phyloP scores from a whole-genome alignment of 2,329 filamentous ascomycete species.

The Cryoendolithus antarcticus region DNA sequence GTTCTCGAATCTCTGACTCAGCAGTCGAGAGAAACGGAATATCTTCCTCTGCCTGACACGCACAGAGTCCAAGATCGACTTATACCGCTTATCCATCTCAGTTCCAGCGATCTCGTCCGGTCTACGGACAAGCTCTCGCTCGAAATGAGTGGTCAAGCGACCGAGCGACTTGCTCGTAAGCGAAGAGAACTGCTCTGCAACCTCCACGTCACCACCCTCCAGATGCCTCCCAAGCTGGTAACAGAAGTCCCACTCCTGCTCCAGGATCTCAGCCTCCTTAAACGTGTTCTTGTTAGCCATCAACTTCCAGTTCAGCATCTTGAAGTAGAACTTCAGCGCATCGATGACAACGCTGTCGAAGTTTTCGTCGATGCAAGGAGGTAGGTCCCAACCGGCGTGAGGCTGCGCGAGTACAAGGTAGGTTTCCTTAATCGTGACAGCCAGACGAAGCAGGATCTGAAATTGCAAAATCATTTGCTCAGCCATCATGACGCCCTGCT shows the following conservation, averaged over 20 bases:
- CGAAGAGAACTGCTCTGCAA: slow-evolving; percentile 91
- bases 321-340: slow-evolving; percentile 94
- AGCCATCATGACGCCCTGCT: slow-evolving; percentile 84
- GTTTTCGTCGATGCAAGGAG: slow-evolving; percentile 89
- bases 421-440: slow-evolving; percentile 82
- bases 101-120: slow-evolving; percentile 63
- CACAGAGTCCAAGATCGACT: slow-evolving; percentile 87
- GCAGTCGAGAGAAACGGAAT: slow-evolving; percentile 81
- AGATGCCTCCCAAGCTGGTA: slow-evolving; percentile 85
- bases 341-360: slow-evolving; percentile 92
- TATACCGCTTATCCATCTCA: slow-evolving; percentile 96
- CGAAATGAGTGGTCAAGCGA: slow-evolving; percentile 79
- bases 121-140: slow-evolving; percentile 73
- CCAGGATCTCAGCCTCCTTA: slow-evolving; percentile 93
- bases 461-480: slow-evolving; percentile 98
- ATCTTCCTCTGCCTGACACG: slow-evolving; percentile 92
- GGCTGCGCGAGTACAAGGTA: slow-evolving; percentile 73
- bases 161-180: slow-evolving; percentile 87
- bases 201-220: slow-evolving; percentile 88
- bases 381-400: slow-evolving; percentile 86
- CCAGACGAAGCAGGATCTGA: slow-evolving; percentile 79
- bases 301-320: slow-evolving; percentile 95
- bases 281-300: slow-evolving; percentile 97
- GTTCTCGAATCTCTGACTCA: slow-evolving; percentile 91
- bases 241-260: slow-evolving; percentile 96